Conservation (phyloP, 2,329 filamentous ascomycete species). For the Neofusicoccum umdonicola region DNA sequence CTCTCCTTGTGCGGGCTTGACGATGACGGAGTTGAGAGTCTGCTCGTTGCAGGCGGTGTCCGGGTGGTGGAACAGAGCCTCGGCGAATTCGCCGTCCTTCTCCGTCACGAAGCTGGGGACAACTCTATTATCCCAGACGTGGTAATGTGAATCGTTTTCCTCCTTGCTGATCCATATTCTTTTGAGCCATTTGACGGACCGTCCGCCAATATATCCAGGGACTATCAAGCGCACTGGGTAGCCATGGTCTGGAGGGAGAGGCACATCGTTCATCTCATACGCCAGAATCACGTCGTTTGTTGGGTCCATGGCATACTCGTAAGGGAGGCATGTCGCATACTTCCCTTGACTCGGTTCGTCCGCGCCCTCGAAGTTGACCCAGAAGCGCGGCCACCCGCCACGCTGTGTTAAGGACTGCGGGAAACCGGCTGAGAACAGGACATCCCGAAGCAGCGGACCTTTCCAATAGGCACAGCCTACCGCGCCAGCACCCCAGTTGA, state of each 20-base stretch:
- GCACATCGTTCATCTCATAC: constrained; percentile 51
- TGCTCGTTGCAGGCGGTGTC: constrained; percentile 51
- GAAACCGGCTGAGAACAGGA: constrained; percentile 49
- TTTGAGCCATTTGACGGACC: constrained; percentile 58
- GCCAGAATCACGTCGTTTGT: constrained; percentile 50
- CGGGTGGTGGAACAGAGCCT: constrained; percentile 48
- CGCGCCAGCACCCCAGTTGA: constrained; percentile 60
- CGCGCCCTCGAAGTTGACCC: constrained; percentile 52
- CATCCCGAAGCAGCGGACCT: constrained; percentile 53
- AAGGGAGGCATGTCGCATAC: constrained; percentile 56
- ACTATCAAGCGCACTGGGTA: constrained; percentile 52
- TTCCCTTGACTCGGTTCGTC: constrained; percentile 43
- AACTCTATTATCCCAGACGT: constrained; percentile 52
- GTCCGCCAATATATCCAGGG: constrained; percentile 53
- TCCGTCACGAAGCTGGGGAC: constrained; percentile 50
- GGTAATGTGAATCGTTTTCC: constrained; percentile 45
- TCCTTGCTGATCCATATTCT: constrained; percentile 28
- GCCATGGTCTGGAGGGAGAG: constrained; percentile 50
- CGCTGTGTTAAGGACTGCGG: constrained; percentile 27
- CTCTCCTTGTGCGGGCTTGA: constrained; percentile 47
- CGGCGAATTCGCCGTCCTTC: constrained; percentile 48
- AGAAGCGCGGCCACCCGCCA: constrained; percentile 29
- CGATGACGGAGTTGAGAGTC: constrained; percentile 50
- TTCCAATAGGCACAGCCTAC: constrained; percentile 61
- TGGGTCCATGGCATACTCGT: constrained; percentile 44